These are phyloP conservation scores for Paralagenidium karlingii DNA, from an alignment of 352 stramenopile genomes.

Conservation along the genomic window DNA sequence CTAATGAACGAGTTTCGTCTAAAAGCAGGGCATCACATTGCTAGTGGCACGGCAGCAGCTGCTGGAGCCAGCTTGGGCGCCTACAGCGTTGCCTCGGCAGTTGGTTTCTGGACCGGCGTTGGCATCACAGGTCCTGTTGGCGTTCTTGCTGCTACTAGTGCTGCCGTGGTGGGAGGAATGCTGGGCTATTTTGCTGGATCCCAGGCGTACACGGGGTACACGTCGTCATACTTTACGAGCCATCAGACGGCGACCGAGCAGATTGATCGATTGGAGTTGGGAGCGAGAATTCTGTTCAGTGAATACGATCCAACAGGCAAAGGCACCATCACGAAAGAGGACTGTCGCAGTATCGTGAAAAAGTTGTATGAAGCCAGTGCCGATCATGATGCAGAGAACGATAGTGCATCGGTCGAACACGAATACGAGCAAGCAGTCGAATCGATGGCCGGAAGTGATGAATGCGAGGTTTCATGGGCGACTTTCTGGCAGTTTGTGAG, in stretches of 20 bases:
- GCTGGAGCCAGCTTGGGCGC: conserved; percentile 59
- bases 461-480: conserved; percentile 60
- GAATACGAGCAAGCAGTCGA: conserved; percentile 41
- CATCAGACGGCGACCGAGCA: conserved; percentile 72
- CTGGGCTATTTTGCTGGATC: conserved; percentile 73
- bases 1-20: conserved; percentile 76
- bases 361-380: conserved; percentile 66
- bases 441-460: conserved; percentile 40
- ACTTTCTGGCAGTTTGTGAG: conserved; percentile 86
- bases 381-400: too few species aligned
- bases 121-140: conserved; percentile 63
- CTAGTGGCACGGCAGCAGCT: conserved; percentile 54
- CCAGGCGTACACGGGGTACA: conserved; percentile 65
- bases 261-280: conserved; percentile 73
- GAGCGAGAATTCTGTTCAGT: conserved; percentile 70
- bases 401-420: conserved; percentile 55
- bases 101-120: conserved; percentile 75
- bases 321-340: conserved; percentile 49
- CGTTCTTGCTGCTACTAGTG: conserved; percentile 59
- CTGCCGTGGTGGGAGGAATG: conserved; percentile 71
- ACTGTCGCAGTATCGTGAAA: conserved; percentile 62
- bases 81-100: conserved; percentile 51
- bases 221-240: conserved; percentile 54
- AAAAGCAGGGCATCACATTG: conserved; percentile 72
- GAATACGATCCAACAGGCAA: conserved; percentile 55